Conservation (phyloP, 768 basidiomycete species). For the Leccinum rimulosum region DNA sequence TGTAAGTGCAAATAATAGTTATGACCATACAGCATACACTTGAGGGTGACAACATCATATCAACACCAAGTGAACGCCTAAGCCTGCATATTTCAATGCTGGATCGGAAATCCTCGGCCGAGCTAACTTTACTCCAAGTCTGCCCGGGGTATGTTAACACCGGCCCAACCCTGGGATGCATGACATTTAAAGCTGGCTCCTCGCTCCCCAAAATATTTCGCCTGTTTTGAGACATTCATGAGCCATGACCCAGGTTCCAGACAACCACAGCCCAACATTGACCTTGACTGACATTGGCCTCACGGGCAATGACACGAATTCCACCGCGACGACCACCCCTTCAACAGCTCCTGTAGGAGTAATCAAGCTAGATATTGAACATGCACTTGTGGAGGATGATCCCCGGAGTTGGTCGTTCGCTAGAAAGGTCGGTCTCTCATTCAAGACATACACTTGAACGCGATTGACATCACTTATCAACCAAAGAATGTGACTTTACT, state of each 20-base stretch:
- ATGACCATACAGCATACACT: not conserved
- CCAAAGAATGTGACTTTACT: slow-evolving; percentile 20
- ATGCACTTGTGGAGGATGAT: slow-evolving; percentile 51
- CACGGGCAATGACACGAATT: not conserved
- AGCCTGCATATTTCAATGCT: not conserved
- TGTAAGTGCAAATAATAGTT: not conserved
- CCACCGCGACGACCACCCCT: not conserved
- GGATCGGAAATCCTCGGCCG: slow-evolving; percentile 13
- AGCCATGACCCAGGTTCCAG: slow-evolving; percentile 7
- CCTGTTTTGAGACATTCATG: not conserved
- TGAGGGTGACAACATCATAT: not conserved
- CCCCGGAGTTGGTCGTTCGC: slow-evolving; percentile 57
- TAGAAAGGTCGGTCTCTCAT: slow-evolving; percentile 46
- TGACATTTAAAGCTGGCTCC: slow-evolving; percentile 4
- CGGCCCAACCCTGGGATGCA: not conserved
- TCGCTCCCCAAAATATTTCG: not conserved
- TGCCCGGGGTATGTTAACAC: not conserved
- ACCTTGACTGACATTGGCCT: not conserved
- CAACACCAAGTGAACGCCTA: not conserved
- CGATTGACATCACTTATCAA: not conserved
- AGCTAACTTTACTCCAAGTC: not conserved
- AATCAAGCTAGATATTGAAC: slow-evolving; percentile 35
- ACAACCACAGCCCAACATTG: not conserved
- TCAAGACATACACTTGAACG: not conserved
- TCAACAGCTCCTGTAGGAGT: not conserved